Evolutionary conservation across 192 early-diverging fungal genomes (phyloP), one percentile per base, ranked within the genome.

Genomic region (Backusella luteola): DNA sequence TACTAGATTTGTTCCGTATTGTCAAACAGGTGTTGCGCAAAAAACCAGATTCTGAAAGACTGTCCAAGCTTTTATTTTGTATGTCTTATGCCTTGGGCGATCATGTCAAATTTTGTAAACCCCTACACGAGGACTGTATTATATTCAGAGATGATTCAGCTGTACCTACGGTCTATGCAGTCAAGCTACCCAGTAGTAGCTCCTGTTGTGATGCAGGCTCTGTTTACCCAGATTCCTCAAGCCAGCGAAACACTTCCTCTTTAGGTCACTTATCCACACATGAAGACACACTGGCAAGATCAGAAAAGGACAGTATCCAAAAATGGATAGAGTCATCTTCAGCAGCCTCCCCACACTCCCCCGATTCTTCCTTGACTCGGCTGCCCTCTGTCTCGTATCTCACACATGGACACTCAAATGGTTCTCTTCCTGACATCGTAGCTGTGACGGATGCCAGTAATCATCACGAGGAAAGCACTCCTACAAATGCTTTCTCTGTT

Each of bases 21-120:
- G 59, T 79, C 41, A 79, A 83, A 59, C 76, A 73, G 49, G 36
- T 80, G 32, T 36, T 79, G 9, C 71, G 79, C 2, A 79, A 80
- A 63, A 72, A 74, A 11, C 82, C 78, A 3, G 67, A 74, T 75
- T 44, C 78, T 0, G 82, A 83, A 6, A 69, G 73, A 52, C 34
- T 83, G 34, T 76, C 82, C 1, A 79, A 83, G 67, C 39, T 83
- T 4, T 44, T 83, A 12, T 83, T 80, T 67, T 79, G 78, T 70
- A 71, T 83, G 63, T 79, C 74, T 4, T 79, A 83, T 75, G 71
- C 82, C 2, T 41, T 83, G 8, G 74, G 82, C 1, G 78, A 77
- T 63, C 41, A 75, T 49, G 66, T 83, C 44, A 77, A 77, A 34
- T 77, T 77, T 39, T 74, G 70, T 42, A 73, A 74, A 53, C 78